phyloP scores from a whole-genome alignment of 345 rosid species.

The Lagerstroemia speciosa region DNA sequence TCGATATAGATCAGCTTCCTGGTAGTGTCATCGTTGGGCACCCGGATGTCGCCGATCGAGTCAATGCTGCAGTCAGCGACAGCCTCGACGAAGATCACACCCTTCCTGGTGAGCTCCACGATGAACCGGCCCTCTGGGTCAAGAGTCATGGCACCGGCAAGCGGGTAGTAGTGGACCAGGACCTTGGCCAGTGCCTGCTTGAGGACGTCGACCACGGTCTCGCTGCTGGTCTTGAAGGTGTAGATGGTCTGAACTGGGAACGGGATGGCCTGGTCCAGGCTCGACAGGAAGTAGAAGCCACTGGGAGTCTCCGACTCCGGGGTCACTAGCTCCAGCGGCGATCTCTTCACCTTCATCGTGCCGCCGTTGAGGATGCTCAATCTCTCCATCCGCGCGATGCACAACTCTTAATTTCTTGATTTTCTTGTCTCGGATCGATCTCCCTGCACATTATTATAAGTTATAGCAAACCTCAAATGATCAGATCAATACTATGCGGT shows the following conservation, averaged over 20 bases:
- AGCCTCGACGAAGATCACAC: conserved; percentile 12
- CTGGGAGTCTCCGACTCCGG: conserved; percentile 5
- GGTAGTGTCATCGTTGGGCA: conserved; percentile 1
- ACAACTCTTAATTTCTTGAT: no score
- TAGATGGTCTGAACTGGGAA: conserved; percentile 6
- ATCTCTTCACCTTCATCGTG: conserved; percentile 1
- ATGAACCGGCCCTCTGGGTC: conserved; percentile 11
- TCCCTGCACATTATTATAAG: no score
- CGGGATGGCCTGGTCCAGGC: conserved; percentile 15
- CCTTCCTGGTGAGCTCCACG: conserved; percentile 12
- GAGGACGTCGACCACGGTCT: conserved; percentile 6
- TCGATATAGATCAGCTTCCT: conserved; percentile 11
- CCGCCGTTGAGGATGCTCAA: background rate
- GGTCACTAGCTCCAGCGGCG: background rate
- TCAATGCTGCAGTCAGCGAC: conserved; percentile 3
- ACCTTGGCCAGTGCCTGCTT: conserved; percentile 17
- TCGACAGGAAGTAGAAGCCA: conserved; percentile 12
- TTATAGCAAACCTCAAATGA: no score
- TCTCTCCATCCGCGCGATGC: background rate
- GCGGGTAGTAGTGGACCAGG: conserved; percentile 17
- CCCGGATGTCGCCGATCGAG: conserved; percentile 9
- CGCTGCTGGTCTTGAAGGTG: conserved; percentile 6
- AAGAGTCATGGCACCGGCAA: conserved; percentile 14
- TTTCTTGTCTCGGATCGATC: no score
- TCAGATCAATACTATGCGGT: no score